Conservation (phyloP, 1,284 basidiomycete genomes). For the Kwoniella shivajii region DNA sequence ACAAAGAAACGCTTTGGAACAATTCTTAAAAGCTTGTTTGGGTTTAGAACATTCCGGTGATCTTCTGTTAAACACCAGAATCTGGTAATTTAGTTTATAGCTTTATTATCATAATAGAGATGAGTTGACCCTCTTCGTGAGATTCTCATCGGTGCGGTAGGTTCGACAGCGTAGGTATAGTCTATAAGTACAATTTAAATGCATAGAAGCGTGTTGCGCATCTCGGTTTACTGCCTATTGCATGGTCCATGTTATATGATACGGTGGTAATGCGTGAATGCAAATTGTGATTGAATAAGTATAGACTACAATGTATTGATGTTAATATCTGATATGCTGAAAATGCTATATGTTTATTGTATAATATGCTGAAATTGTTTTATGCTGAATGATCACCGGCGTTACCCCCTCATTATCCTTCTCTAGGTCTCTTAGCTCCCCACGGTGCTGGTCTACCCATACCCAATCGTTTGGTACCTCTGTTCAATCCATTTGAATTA, state of each 20-base stretch:
- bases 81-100: constrained; percentile 70
- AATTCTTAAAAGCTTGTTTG: constrained; percentile 70
- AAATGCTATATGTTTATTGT: background rate
- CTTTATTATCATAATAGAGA: too few relatives aligned
- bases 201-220: too few relatives aligned
- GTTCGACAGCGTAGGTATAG: too few relatives aligned
- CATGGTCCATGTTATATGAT: too few relatives aligned
- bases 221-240: too few relatives aligned
- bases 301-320: too few relatives aligned
- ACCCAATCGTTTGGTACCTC: constrained; percentile 47
- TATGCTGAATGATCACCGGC: background rate
- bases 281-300: too few relatives aligned
- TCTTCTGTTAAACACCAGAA: constrained; percentile 79
- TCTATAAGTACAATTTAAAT: too few relatives aligned
- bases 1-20: constrained; percentile 91
- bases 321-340: background rate
- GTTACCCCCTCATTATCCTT: constrained; percentile 3
- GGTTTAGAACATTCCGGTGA: constrained; percentile 81
- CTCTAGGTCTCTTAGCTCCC: constrained; percentile 35
- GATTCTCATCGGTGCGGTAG: too few relatives aligned
- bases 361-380: background rate
- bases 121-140: too few relatives aligned
- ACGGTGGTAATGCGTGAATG: too few relatives aligned
- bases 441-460: constrained; percentile 52
- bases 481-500: constrained; percentile 8